Percentiles rank a stretch among this genome's conserved stretches.
These are phyloP conservation scores for Hypoxylon sp. DNA, from an alignment of 2,329 filamentous ascomycete genomes.

Conservation along the genomic window DNA sequence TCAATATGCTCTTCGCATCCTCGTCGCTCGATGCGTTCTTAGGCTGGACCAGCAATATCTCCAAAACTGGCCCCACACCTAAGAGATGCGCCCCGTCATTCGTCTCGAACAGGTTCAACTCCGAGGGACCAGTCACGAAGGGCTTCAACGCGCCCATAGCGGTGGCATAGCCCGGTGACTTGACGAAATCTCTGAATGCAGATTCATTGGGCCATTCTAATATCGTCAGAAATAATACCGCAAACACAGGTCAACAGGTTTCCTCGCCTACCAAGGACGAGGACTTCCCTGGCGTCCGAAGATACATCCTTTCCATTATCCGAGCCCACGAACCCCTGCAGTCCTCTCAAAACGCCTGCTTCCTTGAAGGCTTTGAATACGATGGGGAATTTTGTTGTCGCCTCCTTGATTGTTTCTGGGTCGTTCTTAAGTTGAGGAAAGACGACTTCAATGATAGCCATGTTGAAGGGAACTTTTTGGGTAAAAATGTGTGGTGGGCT, in stretches of 20 bases:
- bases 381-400: constrained; percentile 1
- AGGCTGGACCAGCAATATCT: constrained; percentile 31
- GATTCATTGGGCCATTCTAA: constrained; percentile 36
- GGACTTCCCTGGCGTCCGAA: constrained; percentile 23
- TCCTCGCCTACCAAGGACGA: constrained; percentile 31
- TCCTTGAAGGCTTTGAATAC: constrained; percentile 28
- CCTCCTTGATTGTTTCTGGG: constrained; percentile 27
- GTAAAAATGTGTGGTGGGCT: not conserved
- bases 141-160: constrained; percentile 23
- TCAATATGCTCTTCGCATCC: constrained; percentile 17
- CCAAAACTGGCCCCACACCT: constrained; percentile 16
- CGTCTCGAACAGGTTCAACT: constrained; percentile 38
- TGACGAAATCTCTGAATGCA: constrained; percentile 30
- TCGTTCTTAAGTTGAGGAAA: constrained; percentile 40
- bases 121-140: constrained; percentile 26
- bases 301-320: constrained; percentile 38
- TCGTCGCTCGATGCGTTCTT: constrained; percentile 26
- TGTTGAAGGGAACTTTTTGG: constrained; percentile 17
- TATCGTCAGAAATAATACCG: constrained; percentile 16
- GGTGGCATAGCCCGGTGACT: constrained; percentile 17
- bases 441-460: constrained; percentile 42
- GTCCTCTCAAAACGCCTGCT: constrained; percentile 18
- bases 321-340: constrained; percentile 22
- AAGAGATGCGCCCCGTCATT: constrained; percentile 30
- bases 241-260: not conserved